These are phyloP conservation scores for Crotalaria pallida DNA, from an alignment of 306 rosid species.

Conservation along the genomic window DNA sequence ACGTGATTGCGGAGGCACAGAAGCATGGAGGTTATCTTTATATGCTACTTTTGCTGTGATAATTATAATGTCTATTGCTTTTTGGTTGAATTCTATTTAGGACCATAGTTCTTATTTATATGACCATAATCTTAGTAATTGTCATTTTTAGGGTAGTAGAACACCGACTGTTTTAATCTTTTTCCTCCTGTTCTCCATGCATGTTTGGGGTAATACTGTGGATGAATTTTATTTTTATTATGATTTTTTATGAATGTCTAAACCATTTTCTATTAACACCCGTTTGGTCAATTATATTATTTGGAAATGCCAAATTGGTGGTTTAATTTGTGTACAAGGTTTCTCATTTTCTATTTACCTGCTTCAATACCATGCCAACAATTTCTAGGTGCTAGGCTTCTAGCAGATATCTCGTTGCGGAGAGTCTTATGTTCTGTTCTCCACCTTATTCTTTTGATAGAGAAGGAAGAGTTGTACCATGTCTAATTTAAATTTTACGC, in stretches of 20 bases:
- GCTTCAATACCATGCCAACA: background rate
- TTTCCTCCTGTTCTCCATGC: background rate
- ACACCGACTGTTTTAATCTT: background rate
- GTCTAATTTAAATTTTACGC: background rate
- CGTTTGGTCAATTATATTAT: slow-evolving; percentile 1
- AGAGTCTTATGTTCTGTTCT: background rate
- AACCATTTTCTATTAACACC: background rate
- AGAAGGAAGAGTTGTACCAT: background rate
- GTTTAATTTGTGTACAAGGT: background rate
- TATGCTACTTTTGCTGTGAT: slow-evolving; percentile 15
- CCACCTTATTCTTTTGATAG: background rate
- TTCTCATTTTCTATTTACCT: background rate
- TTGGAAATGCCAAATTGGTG: background rate
- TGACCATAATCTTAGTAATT: background rate
- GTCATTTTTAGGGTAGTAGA: background rate
- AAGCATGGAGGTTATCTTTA: slow-evolving; percentile 75
- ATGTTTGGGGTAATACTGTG: background rate
- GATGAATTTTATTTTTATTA: background rate
- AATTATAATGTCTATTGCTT: background rate
- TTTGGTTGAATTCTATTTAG: slow-evolving; percentile 1
- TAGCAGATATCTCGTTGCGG: slow-evolving; percentile 10
- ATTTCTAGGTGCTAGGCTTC: slow-evolving; percentile 4
- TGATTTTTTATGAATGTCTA: background rate
- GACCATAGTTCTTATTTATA: background rate
- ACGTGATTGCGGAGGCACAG: slow-evolving; percentile 91